Evolutionary conservation across 169 alveolate genomes (phyloP).

Genomic region (Theileria parva): DNA sequence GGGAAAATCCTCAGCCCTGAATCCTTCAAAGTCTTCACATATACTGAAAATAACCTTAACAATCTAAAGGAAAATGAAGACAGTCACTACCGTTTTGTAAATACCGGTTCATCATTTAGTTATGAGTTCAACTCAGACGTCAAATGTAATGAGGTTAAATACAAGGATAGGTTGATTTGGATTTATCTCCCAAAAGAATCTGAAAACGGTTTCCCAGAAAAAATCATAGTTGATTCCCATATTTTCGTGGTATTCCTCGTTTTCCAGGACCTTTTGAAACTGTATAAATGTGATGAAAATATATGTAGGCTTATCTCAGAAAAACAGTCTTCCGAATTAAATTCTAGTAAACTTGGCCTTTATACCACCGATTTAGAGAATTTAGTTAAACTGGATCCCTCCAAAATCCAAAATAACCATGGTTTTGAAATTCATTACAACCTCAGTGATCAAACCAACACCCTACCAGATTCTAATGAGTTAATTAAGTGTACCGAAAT

Average conservation of each 20-base stretch:
- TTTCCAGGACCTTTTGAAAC: no score
- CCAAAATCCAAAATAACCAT: no score
- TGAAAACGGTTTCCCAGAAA: background rate
- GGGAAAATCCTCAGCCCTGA: background rate
- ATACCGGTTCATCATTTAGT: background rate
- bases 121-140: background rate
- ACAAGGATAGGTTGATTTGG: background rate
- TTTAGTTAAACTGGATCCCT: no score
- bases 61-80: background rate
- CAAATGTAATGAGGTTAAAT: slow-evolving; percentile 8
- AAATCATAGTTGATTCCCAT: background rate
- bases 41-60: background rate
- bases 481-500: no score
- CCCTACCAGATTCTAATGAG: no score
- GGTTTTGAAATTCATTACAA: no score
- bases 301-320: no score
- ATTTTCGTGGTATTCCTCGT: background rate
- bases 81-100: background rate
- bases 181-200: background rate
- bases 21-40: background rate
- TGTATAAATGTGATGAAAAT: no score
- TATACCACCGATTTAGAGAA: no score
- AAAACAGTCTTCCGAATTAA: no score
- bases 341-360: no score
- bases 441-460: no score